Base-by-base conservation (phyloP, 352 stramenopile genomes). In the Peronospora belbahrii region DNA sequence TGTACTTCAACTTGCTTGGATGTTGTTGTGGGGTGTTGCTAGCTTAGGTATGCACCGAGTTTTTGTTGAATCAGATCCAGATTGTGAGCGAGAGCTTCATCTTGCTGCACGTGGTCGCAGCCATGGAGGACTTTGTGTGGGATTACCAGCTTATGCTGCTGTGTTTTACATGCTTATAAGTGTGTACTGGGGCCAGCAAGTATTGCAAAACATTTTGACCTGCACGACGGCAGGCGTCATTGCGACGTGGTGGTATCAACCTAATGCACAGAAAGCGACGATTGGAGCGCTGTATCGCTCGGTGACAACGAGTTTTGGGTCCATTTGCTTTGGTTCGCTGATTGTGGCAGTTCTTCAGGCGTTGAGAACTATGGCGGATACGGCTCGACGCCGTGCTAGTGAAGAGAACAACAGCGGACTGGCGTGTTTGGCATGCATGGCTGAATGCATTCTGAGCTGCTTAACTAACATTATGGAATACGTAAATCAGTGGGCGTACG, bases 401-500 rank as follows among this genome's bases (percentile, higher is more conserved):
- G 73, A 91, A 25, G 74, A 93, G 14, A 78, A 92, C 36, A 91
- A 89, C 46, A 59, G 59, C 5, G 74, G 58, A 47, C 64, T 91
- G 2, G 78, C 79, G 6, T 93, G 85, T 48, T 62, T 96, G 6
- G 74, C 73, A 14, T 96, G 86, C 48, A 70, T 96, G 45, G 83
- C 83, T 3, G 72, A 89, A 37, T 96, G 86, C 58, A 76, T 95
- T 17, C 47, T 96, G 14, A 71, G 70, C 67, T 94, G 81, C 45
- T 67, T 96, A 37, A 78, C 89, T 40, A 64, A 54, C 35, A 65
- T 95, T 42, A 84, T 95, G 59, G 78, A 95, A 62, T 95, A 95
- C 51, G 78, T 96, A 40, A 96, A 96, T 61, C 65, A 85, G 47
- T 94, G 78, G 70, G 94, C 83, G 3, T 95, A 90, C 59, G 77